A percentile compares a stretch with the other conserved stretches of the same genome.
Conservation (phyloP, 371 early-diverging fungal genomes). For the Rhizopus arrhizus region DNA sequence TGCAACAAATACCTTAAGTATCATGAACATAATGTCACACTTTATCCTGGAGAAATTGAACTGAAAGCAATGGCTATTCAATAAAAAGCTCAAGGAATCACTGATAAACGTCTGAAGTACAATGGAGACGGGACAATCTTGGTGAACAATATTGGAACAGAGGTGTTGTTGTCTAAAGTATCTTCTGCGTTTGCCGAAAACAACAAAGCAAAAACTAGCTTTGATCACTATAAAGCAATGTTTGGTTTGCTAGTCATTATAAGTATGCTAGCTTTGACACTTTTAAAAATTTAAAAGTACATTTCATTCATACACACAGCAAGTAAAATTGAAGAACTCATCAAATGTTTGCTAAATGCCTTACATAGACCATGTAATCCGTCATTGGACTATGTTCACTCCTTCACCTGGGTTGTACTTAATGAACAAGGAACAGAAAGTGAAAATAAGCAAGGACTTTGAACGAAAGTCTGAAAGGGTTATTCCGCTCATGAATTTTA, state of each 20-base stretch:
- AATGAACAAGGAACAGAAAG: conserved; percentile 20
- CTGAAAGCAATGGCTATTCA: conserved; percentile 17
- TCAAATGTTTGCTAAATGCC: conserved; percentile 9
- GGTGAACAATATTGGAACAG: conserved; percentile 1
- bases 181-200: conserved; percentile 19
- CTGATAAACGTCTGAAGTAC: conserved; percentile 15
- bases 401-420: conserved; percentile 6
- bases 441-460: conserved; percentile 6
- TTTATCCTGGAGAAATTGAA: conserved; percentile 18
- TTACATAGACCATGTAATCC: conserved; percentile 10
- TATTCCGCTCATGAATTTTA: conserved; percentile 10
- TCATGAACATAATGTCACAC: conserved; percentile 3
- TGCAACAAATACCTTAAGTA: conserved; percentile 15
- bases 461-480: conserved; percentile 11
- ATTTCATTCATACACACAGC: conserved; percentile 11
- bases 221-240: conserved; percentile 27
- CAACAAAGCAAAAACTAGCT: conserved; percentile 17
- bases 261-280: conserved; percentile 21
- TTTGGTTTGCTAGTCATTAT: conserved; percentile 15
- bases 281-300: conserved; percentile 15
- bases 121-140: conserved; percentile 16
- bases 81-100: conserved; percentile 10
- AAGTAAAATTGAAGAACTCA: conserved; percentile 15
- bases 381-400: conserved; percentile 18
- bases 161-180: conserved; percentile 22